Evolutionary conservation across 371 early-diverging fungal genomes (phyloP), one percentile per base, ranked within the genome.

Genomic region (Haplosporangium sp.): DNA sequence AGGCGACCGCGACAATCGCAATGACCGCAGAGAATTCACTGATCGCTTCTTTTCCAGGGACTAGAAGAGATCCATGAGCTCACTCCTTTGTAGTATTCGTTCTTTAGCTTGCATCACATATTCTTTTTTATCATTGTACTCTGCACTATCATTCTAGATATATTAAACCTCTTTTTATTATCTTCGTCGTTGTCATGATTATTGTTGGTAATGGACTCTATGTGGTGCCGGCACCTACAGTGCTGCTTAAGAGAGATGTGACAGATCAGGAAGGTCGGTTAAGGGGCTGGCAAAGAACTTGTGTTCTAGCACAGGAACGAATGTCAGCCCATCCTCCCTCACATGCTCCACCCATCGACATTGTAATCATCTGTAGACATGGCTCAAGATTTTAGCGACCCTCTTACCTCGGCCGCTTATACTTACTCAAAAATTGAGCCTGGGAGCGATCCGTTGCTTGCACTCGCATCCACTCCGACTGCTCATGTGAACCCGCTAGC

Each of bases 301-400:
- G 29, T 29, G 29, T 29, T 46, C 9, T 5, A 46, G 5, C n/a
- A 29, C 23, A 9, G 45, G n/a, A 23, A 38, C 52, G 14, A 14
- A 46, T 13, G 14, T 37, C 29, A 11, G 45, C 50, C 42, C 40
- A 6, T 23, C 54, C 13, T 45, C 46, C n/a, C 40, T 45, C 52
- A 21, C 63, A 12, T 14, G 18, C 41, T 14, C 3, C 53, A 40
- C 41, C 8, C 11, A 41, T 21, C 12, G 45, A 40, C 38, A 8
- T 29, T 18, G 51, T 40, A 40, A 40, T 42, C 10, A 29, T n/a
- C 36, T 14, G 36, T 10, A 53, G 43, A 60, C 61, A 76, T 76
- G 77, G 62, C 76, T 10, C 71, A 66, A 37, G 67, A 66, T 64
- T 76, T 76, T 37, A 76, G 71, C 45, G 77, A 76, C 56, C 77